Conservation (phyloP, 1,284 basidiomycete genomes). For the Puccinia coronata region DNA sequence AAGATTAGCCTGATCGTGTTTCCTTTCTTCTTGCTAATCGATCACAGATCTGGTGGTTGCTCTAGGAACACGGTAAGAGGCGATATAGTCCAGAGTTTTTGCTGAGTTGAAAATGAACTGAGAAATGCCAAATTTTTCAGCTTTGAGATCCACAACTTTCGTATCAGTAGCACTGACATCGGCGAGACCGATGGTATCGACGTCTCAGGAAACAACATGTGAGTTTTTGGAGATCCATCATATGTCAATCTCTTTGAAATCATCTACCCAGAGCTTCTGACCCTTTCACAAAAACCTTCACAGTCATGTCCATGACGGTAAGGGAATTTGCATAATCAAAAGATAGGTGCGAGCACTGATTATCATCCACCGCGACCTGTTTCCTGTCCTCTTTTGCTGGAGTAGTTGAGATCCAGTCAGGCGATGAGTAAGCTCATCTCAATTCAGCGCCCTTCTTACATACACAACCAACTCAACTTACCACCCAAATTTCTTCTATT, state of each 20-base stretch:
- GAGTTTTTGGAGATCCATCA: not conserved
- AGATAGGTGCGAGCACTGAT: too few species aligned
- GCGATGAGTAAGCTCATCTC: slow-evolving; percentile 26
- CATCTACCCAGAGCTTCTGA: not conserved
- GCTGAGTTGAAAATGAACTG: not conserved
- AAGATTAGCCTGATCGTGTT: not conserved
- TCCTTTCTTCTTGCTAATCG: not conserved
- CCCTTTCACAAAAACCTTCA: too few species aligned
- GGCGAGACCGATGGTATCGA: slow-evolving; percentile 37
- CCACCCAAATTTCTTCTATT: too few species aligned
- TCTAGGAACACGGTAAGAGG: slow-evolving; percentile 15
- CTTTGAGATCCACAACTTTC: slow-evolving; percentile 35
- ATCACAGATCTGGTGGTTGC: slow-evolving; percentile 29
- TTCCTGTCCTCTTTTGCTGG: not conserved
- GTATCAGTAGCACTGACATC: slow-evolving; percentile 24
- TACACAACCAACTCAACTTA: not conserved
- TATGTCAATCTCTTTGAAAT: too few species aligned
- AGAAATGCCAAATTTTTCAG: not conserved
- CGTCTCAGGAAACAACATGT: slow-evolving; percentile 34
- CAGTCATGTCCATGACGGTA: slow-evolving; percentile 37
- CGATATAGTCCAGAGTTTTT: not conserved
- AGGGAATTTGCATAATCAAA: not conserved
- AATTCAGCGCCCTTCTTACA: not conserved
- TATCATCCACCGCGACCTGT: too few species aligned
- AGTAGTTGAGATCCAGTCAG: slow-evolving; percentile 27